These are phyloP conservation scores for Cercospora sp. DNA, from an alignment of 2,329 filamentous ascomycete genomes.

Conservation along the genomic window DNA sequence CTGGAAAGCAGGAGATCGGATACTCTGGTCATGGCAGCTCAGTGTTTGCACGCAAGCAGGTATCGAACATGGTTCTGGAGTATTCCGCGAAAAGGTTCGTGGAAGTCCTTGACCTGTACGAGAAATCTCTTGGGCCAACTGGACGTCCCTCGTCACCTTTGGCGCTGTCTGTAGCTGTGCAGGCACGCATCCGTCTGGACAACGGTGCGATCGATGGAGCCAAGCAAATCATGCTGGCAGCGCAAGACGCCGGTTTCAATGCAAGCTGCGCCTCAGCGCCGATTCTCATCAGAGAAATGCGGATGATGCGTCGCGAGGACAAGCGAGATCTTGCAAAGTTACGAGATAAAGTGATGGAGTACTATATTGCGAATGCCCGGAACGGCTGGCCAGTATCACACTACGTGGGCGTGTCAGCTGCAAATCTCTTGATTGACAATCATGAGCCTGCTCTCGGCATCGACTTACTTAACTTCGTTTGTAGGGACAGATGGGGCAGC, in stretches of 20 bases:
- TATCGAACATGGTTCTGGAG: slow-evolving; percentile 32
- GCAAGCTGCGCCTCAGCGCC: slow-evolving; percentile 31
- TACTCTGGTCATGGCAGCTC: background rate
- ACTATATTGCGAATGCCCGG: slow-evolving; percentile 36
- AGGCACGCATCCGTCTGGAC: slow-evolving; percentile 33
- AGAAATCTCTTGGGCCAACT: slow-evolving; percentile 18
- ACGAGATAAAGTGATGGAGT: slow-evolving; percentile 28
- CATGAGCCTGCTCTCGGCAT: slow-evolving; percentile 30
- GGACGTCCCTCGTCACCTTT: slow-evolving; percentile 32
- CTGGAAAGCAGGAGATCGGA: background rate
- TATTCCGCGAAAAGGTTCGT: slow-evolving; percentile 27
- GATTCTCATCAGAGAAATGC: slow-evolving; percentile 34
- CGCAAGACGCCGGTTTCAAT: slow-evolving; percentile 36
- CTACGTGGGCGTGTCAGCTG: slow-evolving; percentile 35
- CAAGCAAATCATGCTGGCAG: slow-evolving; percentile 28
- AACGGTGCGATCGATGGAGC: slow-evolving; percentile 27
- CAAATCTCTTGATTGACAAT: slow-evolving; percentile 34
- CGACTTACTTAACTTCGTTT: slow-evolving; percentile 34
- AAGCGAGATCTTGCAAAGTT: slow-evolving; percentile 24
- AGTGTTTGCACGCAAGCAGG: background rate
- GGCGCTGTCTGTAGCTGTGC: slow-evolving; percentile 34
- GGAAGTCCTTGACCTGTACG: slow-evolving; percentile 32
- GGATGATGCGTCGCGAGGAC: slow-evolving; percentile 9
- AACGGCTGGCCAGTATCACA: slow-evolving; percentile 32
- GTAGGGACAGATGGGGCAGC: slow-evolving; percentile 27